phyloP scores from a whole-genome alignment of 2,329 filamentous ascomycete species.

The Claviceps spartinae region DNA sequence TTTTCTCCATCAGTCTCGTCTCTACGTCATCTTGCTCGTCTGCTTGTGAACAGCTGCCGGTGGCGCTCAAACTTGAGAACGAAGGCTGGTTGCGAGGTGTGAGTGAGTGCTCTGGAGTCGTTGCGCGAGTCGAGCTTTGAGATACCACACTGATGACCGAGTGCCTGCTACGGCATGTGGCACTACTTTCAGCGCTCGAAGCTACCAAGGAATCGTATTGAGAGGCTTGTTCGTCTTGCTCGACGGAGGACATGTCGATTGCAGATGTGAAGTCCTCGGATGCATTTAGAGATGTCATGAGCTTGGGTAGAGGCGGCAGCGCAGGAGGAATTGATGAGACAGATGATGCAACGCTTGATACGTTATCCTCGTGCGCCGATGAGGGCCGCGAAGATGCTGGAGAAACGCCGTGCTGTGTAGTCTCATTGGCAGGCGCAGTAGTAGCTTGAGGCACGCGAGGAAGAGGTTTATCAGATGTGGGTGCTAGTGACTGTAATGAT shows the following conservation, averaged over 20 bases:
- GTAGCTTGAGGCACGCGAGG: constrained; percentile 49
- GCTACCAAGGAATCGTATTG: constrained; percentile 58
- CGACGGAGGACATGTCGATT: constrained; percentile 30
- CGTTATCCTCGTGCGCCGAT: constrained; percentile 27
- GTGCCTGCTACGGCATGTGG: constrained; percentile 65
- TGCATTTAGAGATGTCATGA: constrained; percentile 36
- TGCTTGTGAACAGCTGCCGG: constrained; percentile 49
- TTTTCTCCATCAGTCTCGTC: constrained; percentile 76
- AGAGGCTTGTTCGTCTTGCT: constrained; percentile 39
- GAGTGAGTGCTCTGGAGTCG: constrained; percentile 58
- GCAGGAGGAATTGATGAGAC: constrained; percentile 33
- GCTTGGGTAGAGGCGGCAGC: constrained; percentile 43
- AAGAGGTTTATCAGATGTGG: constrained; percentile 51
- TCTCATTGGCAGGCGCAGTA: constrained; percentile 21
- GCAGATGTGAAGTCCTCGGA: constrained; percentile 30
- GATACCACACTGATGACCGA: constrained; percentile 73
- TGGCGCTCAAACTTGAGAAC: constrained; percentile 53
- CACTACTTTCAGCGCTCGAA: constrained; percentile 65
- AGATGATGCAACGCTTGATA: constrained; percentile 31
- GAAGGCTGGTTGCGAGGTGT: constrained; percentile 46
- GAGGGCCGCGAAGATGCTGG: constrained; percentile 28
- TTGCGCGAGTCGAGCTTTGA: constrained; percentile 72
- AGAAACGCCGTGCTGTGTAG: constrained; percentile 17
- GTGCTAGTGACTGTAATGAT: constrained; percentile 22
- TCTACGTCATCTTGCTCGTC: constrained; percentile 73